Evolutionary conservation across 192 early-diverging fungal genomes (phyloP), one percentile per base, ranked within the genome.

Genomic region (Piromyces finnis): DNA sequence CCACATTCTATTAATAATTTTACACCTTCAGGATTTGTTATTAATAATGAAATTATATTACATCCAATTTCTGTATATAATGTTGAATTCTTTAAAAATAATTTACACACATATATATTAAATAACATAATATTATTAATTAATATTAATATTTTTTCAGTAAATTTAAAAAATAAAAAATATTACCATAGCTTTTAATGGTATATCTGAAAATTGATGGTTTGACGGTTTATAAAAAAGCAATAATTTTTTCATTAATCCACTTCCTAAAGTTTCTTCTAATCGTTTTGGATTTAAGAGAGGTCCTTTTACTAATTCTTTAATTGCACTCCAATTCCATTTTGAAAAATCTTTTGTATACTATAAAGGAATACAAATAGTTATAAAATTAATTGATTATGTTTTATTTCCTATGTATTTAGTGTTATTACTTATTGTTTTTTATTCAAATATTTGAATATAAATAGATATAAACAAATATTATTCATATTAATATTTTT

Each of bases 321-420:
- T 82, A 28, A 94, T 90, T 30, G 85, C 86, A 32, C 93, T 91
- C 94, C 92, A 96, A 29, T 88, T 87, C 94, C 94, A 96, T 80
- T 92, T 92, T 18, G 89, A 84, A 81, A 87, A 88, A 28, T 96
- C 94, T 79, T 93, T 94, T 12, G 90, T 87, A 78, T 82, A 88
- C 14, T 94, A 37, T 27, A 11, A 68, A 35, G 16, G 30, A 82
- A 82, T 22, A 86, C 29, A 28, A 30, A 83, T 80, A 27, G 6
- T 85, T 82, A n/a, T n/a, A n/a, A n/a, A n/a, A n/a, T n/a, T n/a
- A n/a, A n/a, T n/a, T n/a, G n/a, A n/a, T n/a, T n/a, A n/a, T n/a
- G n/a, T n/a, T n/a, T n/a, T n/a, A n/a, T n/a, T n/a, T n/a, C n/a
- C n/a, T n/a, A n/a, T n/a, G n/a, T n/a, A n/a, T n/a, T n/a, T n/a